Evolutionary conservation across 2,329 filamentous ascomycete genomes (phyloP).

Genomic region (Diaporthe humulicola): DNA sequence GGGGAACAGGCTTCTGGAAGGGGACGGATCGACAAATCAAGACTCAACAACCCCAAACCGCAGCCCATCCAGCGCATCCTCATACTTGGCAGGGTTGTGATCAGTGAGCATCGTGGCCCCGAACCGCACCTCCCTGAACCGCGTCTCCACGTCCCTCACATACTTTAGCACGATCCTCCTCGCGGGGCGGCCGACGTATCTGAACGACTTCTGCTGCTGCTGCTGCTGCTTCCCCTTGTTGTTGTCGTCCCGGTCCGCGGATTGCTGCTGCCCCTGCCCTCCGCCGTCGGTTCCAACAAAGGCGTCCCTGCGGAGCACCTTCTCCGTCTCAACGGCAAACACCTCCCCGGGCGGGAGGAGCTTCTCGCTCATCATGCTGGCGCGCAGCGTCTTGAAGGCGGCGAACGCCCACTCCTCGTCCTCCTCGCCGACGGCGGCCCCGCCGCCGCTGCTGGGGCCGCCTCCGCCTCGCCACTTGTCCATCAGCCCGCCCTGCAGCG

Average conservation of each 20-base stretch:
- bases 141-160: slow-evolving; percentile 76
- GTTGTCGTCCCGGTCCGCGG: slow-evolving; percentile 30
- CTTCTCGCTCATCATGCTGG: slow-evolving; percentile 77
- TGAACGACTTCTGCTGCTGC: slow-evolving; percentile 23
- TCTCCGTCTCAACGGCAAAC: slow-evolving; percentile 77
- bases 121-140: slow-evolving; percentile 79
- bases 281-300: slow-evolving; percentile 60
- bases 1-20: background rate
- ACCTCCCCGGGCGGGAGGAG: slow-evolving; percentile 83
- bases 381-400: slow-evolving; percentile 74
- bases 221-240: slow-evolving; percentile 30
- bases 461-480: slow-evolving; percentile 70
- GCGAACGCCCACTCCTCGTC: slow-evolving; percentile 79
- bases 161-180: slow-evolving; percentile 78
- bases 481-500: slow-evolving; percentile 71
- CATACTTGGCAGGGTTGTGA: slow-evolving; percentile 81
- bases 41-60: slow-evolving; percentile 59
- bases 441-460: slow-evolving; percentile 44
- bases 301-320: slow-evolving; percentile 76
- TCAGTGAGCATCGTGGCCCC: slow-evolving; percentile 81
- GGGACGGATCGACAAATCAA: background rate
- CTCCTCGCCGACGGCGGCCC: slow-evolving; percentile 51
- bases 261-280: background rate
- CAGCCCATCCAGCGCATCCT: slow-evolving; percentile 75
- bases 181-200: slow-evolving; percentile 72